phyloP scores from a whole-genome alignment of 2,329 filamentous ascomycete genomes.

The Fusarium irregulare region DNA sequence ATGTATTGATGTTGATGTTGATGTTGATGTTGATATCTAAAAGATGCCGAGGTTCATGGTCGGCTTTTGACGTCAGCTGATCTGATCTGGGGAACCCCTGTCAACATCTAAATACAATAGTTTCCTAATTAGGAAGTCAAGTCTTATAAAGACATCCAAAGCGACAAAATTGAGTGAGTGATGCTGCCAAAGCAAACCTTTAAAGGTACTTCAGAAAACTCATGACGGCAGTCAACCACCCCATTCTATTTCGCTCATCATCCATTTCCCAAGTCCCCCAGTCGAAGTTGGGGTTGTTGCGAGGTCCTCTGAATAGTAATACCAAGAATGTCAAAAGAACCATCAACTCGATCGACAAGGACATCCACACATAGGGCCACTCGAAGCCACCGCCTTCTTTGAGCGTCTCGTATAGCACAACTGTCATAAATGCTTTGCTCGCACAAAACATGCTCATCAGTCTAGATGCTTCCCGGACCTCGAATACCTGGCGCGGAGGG shows the following conservation, averaged over 20 bases:
- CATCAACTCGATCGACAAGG: neutral
- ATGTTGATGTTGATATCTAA: neutral
- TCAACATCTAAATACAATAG: neutral
- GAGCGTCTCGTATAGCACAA: neutral
- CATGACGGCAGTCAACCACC: neutral
- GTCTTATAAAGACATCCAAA: neutral
- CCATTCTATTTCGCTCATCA: neutral
- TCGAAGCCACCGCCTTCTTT: neutral
- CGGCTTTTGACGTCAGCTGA: slow-evolving; percentile 33
- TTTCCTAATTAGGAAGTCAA: slow-evolving; percentile 12
- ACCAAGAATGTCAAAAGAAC: neutral
- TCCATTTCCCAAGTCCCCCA: neutral
- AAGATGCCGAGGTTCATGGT: slow-evolving; percentile 31
- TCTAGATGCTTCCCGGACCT: neutral
- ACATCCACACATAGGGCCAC: neutral
- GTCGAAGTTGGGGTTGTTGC: neutral
- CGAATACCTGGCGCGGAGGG: neutral
- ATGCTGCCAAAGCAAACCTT: neutral
- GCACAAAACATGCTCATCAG: neutral
- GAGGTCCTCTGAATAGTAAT: neutral
- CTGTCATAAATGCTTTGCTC: neutral
- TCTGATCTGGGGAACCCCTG: slow-evolving; percentile 25
- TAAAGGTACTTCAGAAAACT: neutral
- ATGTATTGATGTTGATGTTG: neutral
- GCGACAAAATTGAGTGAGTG: neutral